Conservation (phyloP, 2,329 filamentous ascomycete genomes). For the Penicillium vulpinum region DNA sequence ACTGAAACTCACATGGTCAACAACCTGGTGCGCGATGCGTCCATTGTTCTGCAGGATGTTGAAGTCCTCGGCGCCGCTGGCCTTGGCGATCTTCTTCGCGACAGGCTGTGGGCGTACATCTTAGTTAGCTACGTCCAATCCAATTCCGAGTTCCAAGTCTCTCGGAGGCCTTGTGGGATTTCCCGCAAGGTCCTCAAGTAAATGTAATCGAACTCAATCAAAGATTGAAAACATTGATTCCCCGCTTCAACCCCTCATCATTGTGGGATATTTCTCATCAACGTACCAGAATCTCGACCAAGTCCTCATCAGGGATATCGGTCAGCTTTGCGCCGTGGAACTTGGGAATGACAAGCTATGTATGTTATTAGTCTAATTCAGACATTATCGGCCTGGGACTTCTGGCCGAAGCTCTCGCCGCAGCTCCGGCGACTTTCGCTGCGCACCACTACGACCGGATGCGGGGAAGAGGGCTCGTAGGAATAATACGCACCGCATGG, state of each 20-base stretch:
- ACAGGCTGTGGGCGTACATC: conserved; percentile 59
- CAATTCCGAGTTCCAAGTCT: background rate
- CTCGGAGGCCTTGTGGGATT: conserved; percentile 26
- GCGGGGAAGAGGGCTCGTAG: conserved; percentile 19
- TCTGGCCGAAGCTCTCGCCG: background rate
- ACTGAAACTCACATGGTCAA: conserved; percentile 72
- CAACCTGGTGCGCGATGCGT: conserved; percentile 82
- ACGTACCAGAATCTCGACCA: conserved; percentile 75
- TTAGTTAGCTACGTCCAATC: conserved; percentile 11
- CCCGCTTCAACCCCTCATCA: background rate
- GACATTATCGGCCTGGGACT: background rate
- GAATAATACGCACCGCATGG: conserved; percentile 68
- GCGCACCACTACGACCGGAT: conserved; percentile 2
- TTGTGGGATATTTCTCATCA: background rate
- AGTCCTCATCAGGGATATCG: conserved; percentile 87
- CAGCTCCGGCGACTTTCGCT: background rate
- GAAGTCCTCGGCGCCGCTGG: conserved; percentile 75
- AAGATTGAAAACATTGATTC: background rate
- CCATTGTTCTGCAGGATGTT: conserved; percentile 98
- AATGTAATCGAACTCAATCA: background rate
- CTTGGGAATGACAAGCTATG: conserved; percentile 92
- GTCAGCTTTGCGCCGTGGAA: conserved; percentile 86
- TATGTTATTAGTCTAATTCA: background rate
- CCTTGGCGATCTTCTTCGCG: conserved; percentile 80
- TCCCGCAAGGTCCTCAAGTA: conserved; percentile 1